Conservation (phyloP, 2,329 filamentous ascomycete genomes). For the Colletotrichum ledebouriae region DNA sequence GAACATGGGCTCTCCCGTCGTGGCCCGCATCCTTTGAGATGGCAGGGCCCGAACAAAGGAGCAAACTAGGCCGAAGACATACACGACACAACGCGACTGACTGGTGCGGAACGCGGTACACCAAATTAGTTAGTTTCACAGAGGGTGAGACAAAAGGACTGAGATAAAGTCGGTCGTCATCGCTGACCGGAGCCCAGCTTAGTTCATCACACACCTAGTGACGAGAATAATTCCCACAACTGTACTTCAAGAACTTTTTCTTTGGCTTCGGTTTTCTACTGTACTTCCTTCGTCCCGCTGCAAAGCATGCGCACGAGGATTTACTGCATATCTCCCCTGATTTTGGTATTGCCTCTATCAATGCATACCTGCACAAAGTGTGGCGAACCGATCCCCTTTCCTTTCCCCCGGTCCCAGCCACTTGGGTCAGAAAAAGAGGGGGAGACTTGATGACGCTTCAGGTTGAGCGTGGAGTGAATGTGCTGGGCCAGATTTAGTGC, state of each 20-base stretch:
- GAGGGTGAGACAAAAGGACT: not conserved
- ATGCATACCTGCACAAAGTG: no score
- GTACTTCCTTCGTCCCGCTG: not conserved
- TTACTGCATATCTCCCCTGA: no score
- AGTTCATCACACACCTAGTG: conserved; percentile 15
- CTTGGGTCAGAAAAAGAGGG: not conserved
- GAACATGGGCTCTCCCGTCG: not conserved
- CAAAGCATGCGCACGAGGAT: no score
- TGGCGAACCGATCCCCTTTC: not conserved
- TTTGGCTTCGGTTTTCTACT: not conserved
- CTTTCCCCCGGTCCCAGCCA: no score
- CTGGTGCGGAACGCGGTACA: conserved; percentile 20
- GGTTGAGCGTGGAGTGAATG: no score
- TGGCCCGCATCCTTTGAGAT: conserved; percentile 20
- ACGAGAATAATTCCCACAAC: conserved; percentile 17
- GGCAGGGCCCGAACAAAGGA: not conserved
- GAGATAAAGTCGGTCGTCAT: not conserved
- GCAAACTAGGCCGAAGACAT: not conserved
- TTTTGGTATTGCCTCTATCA: no score
- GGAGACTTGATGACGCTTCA: not conserved
- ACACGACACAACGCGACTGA: not conserved
- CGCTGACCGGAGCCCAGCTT: not conserved
- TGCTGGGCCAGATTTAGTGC: not conserved
- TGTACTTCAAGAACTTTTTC: not conserved
- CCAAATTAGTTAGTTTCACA: conserved; percentile 13